These are phyloP conservation scores for Dothistroma septosporum DNA, from an alignment of 2,329 filamentous ascomycete genomes.

Conservation along the genomic window DNA sequence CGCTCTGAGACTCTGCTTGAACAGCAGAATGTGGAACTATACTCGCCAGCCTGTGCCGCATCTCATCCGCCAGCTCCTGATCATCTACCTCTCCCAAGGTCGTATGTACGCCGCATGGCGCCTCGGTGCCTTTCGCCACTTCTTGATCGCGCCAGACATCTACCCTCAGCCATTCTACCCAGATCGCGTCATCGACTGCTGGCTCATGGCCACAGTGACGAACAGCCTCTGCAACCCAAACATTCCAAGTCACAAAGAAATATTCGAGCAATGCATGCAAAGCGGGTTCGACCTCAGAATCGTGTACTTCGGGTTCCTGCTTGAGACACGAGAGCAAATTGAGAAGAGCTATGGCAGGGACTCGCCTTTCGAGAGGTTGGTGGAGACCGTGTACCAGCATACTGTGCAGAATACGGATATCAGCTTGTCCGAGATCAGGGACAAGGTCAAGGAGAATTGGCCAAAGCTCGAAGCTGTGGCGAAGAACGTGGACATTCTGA, in stretches of 20 bases:
- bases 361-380: slow-evolving; percentile 30
- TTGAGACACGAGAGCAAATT: slow-evolving; percentile 40
- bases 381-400: slow-evolving; percentile 23
- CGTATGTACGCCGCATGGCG: slow-evolving; percentile 48
- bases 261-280: slow-evolving; percentile 30
- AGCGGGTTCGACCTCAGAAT: slow-evolving; percentile 40
- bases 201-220: slow-evolving; percentile 24
- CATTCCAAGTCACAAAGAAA: slow-evolving; percentile 17
- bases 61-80: slow-evolving; percentile 52
- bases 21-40: slow-evolving; percentile 43
- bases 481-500: slow-evolving; percentile 36
- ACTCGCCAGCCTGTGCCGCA: slow-evolving; percentile 54
- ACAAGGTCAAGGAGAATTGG: slow-evolving; percentile 48
- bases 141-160: slow-evolving; percentile 49
- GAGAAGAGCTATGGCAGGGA: slow-evolving; percentile 42
- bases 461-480: slow-evolving; percentile 40
- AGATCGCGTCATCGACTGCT: slow-evolving; percentile 50
- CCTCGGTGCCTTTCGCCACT: slow-evolving; percentile 51
- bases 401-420: slow-evolving; percentile 24
- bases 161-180: slow-evolving; percentile 51
- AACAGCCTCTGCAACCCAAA: slow-evolving; percentile 23
- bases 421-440: slow-evolving; percentile 9
- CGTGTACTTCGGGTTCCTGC: slow-evolving; percentile 42
- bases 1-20: slow-evolving; percentile 29
- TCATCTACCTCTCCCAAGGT: slow-evolving; percentile 43